A percentile compares a stretch with the other conserved stretches of the same genome.
These are phyloP conservation scores for Salvia rosmarinus DNA, from an alignment of 257 asterid genomes.

Conservation along the genomic window DNA sequence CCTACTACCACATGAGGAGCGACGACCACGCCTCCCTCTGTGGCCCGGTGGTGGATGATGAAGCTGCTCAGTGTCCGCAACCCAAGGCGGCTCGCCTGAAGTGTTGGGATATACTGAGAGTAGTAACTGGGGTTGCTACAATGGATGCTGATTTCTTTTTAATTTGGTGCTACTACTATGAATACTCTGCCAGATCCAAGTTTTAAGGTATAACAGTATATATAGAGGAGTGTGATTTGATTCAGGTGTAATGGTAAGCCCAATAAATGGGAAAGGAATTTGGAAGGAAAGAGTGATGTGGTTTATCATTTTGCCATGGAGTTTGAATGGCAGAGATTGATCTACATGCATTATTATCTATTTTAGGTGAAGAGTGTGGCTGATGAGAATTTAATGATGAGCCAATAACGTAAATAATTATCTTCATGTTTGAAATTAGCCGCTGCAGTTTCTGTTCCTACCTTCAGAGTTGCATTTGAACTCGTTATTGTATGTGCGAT, in stretches of 20 bases:
- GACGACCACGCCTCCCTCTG: slow-evolving; percentile 88
- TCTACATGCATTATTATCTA: too few relatives aligned
- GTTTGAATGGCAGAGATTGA: slow-evolving; percentile 6
- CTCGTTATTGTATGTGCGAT: too few relatives aligned
- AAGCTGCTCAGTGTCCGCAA: slow-evolving; percentile 74
- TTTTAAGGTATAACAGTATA: slow-evolving; percentile 32
- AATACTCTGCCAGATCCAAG: slow-evolving; percentile 15
- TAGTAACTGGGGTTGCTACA: too few relatives aligned
- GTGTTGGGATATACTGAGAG: slow-evolving; percentile 23
- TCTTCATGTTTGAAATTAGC: too few relatives aligned
- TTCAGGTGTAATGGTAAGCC: slow-evolving; percentile 33
- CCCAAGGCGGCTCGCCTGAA: slow-evolving; percentile 48
- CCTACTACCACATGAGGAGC: slow-evolving; percentile 84
- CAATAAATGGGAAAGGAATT: slow-evolving; percentile 31
- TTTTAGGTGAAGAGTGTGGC: too few relatives aligned
- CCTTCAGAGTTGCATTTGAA: too few relatives aligned
- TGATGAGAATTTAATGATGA: not conserved
- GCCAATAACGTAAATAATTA: not conserved
- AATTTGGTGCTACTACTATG: not conserved
- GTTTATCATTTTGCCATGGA: slow-evolving; percentile 20
- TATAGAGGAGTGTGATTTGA: slow-evolving; percentile 34
- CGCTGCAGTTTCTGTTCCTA: not conserved
- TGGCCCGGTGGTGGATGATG: slow-evolving; percentile 86
- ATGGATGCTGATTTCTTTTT: not conserved
- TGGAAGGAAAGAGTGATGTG: slow-evolving; percentile 13